Evolutionary conservation across 192 early-diverging fungal species (phyloP).

Genomic region (Phycomyces nitens): DNA sequence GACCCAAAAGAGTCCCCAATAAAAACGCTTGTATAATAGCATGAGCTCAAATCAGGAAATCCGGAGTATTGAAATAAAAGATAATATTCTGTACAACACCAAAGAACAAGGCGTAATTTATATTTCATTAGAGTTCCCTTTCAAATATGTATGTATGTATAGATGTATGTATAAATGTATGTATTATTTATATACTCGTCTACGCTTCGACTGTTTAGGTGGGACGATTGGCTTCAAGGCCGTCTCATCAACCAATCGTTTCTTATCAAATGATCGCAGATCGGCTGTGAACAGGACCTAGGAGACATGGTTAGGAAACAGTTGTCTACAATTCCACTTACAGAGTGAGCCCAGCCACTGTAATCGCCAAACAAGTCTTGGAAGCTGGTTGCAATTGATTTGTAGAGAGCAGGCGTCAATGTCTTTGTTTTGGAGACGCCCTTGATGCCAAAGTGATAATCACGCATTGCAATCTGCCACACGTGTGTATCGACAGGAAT

Average conservation of each 20-base stretch:
- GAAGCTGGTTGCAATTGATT: conserved; percentile 68
- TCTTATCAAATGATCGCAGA: conserved; percentile 5
- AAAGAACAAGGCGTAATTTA: background rate
- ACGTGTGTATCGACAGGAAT: conserved; percentile 96
- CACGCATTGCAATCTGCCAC: conserved; percentile 85
- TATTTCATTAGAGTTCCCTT: background rate
- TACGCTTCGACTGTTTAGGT: no score
- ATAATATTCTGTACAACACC: background rate
- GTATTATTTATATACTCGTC: no score
- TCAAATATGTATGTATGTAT: background rate
- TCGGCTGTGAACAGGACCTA: conserved; percentile 39
- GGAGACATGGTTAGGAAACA: background rate
- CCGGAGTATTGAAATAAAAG: background rate
- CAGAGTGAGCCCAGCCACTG: conserved; percentile 79
- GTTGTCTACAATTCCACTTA: conserved; percentile 32
- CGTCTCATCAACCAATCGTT: background rate
- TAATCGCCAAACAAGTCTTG: conserved; percentile 72
- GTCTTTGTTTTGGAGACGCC: conserved; percentile 31
- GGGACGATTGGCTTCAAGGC: no score
- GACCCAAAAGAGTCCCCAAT: background rate
- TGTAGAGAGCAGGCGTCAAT: conserved; percentile 65
- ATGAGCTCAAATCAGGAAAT: no score
- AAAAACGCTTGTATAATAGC: background rate
- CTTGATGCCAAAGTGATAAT: conserved; percentile 61
- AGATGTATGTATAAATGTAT: background rate